These are phyloP conservation scores for Clavaria fumosa DNA, from an alignment of 768 basidiomycete genomes.

Conservation along the genomic window DNA sequence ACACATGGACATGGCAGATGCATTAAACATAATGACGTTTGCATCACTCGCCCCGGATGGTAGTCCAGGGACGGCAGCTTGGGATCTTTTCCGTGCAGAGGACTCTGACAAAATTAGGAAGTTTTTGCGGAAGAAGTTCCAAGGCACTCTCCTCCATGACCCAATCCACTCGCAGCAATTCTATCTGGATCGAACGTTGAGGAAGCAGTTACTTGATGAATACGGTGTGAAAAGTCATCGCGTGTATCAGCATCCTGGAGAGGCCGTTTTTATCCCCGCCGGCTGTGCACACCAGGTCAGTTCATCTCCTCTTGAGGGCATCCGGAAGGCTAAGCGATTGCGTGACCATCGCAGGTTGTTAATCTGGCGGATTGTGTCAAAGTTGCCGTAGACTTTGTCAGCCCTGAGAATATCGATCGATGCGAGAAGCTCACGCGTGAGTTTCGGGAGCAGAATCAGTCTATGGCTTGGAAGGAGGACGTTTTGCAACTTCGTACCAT, in stretches of 20 bases:
- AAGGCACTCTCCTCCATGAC: slow-evolving; percentile 43
- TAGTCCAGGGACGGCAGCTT: slow-evolving; percentile 67
- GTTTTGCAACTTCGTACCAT: slow-evolving; percentile 81
- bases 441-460: slow-evolving; percentile 81
- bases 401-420: slow-evolving; percentile 77
- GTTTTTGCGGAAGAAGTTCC: slow-evolving; percentile 55
- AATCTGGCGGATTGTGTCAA: slow-evolving; percentile 94
- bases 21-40: slow-evolving; percentile 82
- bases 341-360: slow-evolving; percentile 43
- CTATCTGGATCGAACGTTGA: slow-evolving; percentile 59
- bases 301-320: too few relatives aligned
- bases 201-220: slow-evolving; percentile 50
- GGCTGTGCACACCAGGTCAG: slow-evolving; percentile 82
- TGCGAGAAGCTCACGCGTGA: slow-evolving; percentile 79
- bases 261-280: slow-evolving; percentile 92
- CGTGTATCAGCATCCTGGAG: slow-evolving; percentile 81
- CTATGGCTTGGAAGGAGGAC: slow-evolving; percentile 86
- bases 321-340: too few relatives aligned
- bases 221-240: slow-evolving; percentile 65
- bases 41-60: slow-evolving; percentile 42
- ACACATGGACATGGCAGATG: slow-evolving; percentile 93
- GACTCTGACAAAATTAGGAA: slow-evolving; percentile 65
- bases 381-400: slow-evolving; percentile 89
- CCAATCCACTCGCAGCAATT: slow-evolving; percentile 86
- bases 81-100: slow-evolving; percentile 79